Base-by-base conservation (phyloP, 768 basidiomycete species). In the Cystofilobasidium ferigula region DNA sequence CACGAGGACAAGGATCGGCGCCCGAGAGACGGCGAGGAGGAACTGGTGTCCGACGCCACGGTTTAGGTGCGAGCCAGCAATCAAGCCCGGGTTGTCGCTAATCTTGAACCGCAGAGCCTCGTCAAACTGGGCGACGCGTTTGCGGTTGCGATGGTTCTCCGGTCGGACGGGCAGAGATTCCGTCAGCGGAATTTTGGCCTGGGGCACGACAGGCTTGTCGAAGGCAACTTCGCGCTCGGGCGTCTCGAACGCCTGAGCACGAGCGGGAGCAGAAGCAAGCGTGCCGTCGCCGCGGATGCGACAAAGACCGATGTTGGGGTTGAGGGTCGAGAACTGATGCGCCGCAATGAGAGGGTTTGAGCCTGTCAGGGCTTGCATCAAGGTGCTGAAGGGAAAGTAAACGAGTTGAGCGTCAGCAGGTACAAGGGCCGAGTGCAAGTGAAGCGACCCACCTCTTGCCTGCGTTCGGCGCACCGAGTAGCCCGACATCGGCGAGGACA, bases 381-480 rank as follows among this genome's bases (percentile, higher is more conserved):
- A 77, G 0, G 95, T 98, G 76, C 89, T 93, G 60, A 1, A 28
- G 32, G 5, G 24, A 16, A 26, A 26, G 42, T 24, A 56, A 30
- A 38, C 47, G 5, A 32, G 6, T 32, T 13, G 18, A 18, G 51
- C 12, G 62, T 13, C 22, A 45, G 20, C 40, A 36, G 40, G 24
- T 9, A 38, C 28, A 32, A 57, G 8, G n/a, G 56, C 18, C 8
- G 56, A 6, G 18, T 6, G 5, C 5, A n/a, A 59, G 5, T 7
- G 7, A 26, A 59, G 57, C 57, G 43, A 47, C 66, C n/a, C 58
- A 73, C 73, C 72, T 72, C 67, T 78, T 79, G n/a, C 79, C 94
- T 0, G 88, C 90, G 71, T 97, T 99, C 9, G 95, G 95, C 79
- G 95, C 85, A 0, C 95, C 95, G 2, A 99, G 92, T 24, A 99